phyloP scores from a whole-genome alignment of 139 green algal species.

The Nannochloris sp. region DNA sequence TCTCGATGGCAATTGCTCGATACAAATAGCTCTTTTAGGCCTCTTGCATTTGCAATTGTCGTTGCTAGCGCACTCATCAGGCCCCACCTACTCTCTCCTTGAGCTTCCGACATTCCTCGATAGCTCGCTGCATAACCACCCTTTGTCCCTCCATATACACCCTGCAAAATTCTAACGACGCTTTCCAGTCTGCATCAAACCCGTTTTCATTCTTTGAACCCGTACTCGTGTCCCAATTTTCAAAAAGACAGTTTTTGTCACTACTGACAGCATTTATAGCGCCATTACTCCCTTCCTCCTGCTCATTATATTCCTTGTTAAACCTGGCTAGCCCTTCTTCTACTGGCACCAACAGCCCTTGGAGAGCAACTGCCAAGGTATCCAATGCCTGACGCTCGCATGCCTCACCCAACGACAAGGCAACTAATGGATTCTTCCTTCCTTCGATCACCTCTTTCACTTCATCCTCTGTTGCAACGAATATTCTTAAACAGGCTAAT shows the following conservation, averaged over 20 bases:
- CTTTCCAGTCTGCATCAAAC: slow-evolving; percentile 16
- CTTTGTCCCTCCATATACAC: slow-evolving; percentile 19
- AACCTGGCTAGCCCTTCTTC: not conserved
- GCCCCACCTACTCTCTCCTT: too few species aligned
- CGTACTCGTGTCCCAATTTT: not conserved
- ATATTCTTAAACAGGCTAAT: slow-evolving; percentile 20
- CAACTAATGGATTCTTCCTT: not conserved
- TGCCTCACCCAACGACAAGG: not conserved
- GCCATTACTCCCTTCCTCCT: not conserved
- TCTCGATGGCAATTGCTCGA: too few species aligned
- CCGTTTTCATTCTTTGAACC: slow-evolving; percentile 21
- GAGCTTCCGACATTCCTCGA: slow-evolving; percentile 1
- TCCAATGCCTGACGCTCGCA: slow-evolving; percentile 21
- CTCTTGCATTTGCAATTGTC: too few species aligned
- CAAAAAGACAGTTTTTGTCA: not conserved
- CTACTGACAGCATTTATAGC: not conserved
- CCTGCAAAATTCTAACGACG: slow-evolving; percentile 9
- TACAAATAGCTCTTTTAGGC: too few species aligned
- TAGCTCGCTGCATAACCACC: slow-evolving; percentile 6
- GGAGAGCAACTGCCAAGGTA: slow-evolving; percentile 13
- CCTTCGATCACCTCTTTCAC: not conserved
- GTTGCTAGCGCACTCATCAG: too few species aligned
- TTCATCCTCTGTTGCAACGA: slow-evolving; percentile 14
- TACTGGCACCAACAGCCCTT: slow-evolving; percentile 10
- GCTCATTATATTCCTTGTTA: not conserved